These are phyloP conservation scores for Cutaneotrichosporon mucoides DNA, from an alignment of 1,284 basidiomycete species.

Conservation along the genomic window DNA sequence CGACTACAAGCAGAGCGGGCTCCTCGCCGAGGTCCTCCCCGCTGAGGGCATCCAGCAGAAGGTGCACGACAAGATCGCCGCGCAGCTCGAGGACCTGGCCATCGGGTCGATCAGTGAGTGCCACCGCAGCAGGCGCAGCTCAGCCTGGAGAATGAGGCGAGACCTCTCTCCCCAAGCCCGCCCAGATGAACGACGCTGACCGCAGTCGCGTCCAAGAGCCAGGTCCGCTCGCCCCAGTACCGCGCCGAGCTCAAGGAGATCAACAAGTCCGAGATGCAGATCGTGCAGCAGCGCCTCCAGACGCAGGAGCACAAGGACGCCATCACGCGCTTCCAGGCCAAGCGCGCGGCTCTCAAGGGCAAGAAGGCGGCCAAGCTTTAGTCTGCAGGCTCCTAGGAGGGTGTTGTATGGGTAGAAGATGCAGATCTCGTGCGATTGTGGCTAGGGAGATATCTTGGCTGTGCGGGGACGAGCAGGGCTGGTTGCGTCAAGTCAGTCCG, in stretches of 20 bases:
- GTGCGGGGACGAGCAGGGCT: no score
- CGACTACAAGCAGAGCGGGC: constrained; percentile 11
- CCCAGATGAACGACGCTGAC: no score
- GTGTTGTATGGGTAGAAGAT: no score
- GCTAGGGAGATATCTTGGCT: no score
- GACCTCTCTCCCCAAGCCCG: no score
- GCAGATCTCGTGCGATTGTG: no score
- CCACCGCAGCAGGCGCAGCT: no score
- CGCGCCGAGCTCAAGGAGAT: constrained; percentile 7
- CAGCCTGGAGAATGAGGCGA: no score
- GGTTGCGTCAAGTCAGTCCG: no score
- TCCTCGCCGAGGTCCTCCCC: constrained; percentile 11
- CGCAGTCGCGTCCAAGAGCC: constrained; percentile 14
- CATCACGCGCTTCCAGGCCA: constrained; percentile 9
- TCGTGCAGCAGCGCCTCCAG: constrained; percentile 8
- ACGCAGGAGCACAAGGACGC: constrained; percentile 14
- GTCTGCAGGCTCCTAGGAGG: no score
- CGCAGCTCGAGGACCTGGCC: constrained; percentile 14
- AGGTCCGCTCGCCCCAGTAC: constrained; percentile 7
- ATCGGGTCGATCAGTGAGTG: constrained; percentile 10
- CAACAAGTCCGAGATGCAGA: constrained; percentile 15
- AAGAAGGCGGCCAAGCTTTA: constrained; percentile 14
- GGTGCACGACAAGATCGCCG: constrained; percentile 6
- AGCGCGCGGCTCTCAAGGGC: constrained; percentile 8
- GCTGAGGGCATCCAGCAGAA: constrained; percentile 6